Conservation (phyloP, 2,329 filamentous ascomycete genomes). For the Claviceps capensis region DNA sequence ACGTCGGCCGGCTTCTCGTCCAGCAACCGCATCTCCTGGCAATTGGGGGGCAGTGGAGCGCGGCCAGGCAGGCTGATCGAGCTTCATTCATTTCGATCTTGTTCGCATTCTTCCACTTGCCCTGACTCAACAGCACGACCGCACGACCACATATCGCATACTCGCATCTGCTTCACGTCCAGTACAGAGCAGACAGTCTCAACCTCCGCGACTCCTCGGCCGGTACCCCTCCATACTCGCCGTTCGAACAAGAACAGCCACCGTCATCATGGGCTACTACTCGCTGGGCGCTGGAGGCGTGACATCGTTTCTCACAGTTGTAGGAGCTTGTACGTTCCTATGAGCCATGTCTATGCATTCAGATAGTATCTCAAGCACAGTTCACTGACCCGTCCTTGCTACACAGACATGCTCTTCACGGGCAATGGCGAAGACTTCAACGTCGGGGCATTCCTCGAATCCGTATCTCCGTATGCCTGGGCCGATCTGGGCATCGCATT, state of each 20-base stretch:
- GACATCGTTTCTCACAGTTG: slow-evolving; percentile 53
- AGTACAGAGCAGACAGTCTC: neutral
- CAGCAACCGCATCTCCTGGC: neutral
- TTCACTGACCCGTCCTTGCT: neutral
- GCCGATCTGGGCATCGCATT: slow-evolving; percentile 80
- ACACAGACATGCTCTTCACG: slow-evolving; percentile 93
- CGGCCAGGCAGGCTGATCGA: neutral
- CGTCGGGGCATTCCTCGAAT: slow-evolving; percentile 89
- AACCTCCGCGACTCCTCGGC: neutral
- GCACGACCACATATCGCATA: no score
- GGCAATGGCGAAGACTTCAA: slow-evolving; percentile 94
- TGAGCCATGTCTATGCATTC: neutral
- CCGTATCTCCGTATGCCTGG: slow-evolving; percentile 89
- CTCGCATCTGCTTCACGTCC: neutral
- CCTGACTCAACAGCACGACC: neutral
- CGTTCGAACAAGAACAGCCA: neutral
- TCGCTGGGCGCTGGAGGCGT: slow-evolving; percentile 56
- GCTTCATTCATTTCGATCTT: neutral
- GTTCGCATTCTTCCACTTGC: neutral
- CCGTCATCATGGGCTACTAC: slow-evolving; percentile 53
- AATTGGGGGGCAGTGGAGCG: neutral
- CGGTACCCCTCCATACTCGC: neutral
- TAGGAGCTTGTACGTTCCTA: slow-evolving; percentile 58
- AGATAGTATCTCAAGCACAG: neutral
- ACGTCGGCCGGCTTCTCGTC: slow-evolving; percentile 13